Base-by-base conservation (phyloP, 805 yeast species). In the Limtongozyma cylindracea region DNA sequence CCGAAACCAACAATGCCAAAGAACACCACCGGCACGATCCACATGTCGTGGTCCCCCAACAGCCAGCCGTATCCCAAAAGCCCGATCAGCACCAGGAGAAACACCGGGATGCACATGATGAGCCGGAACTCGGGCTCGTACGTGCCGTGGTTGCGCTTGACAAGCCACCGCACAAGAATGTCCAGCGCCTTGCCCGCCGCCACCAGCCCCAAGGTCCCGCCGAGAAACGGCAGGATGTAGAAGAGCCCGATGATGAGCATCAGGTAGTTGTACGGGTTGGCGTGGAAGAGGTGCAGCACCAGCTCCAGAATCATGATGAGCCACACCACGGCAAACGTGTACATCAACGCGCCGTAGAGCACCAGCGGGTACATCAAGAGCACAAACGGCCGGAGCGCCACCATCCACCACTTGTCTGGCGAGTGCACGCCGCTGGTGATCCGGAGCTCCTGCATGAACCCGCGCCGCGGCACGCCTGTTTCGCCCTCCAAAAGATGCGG, bases 51-150 rank as follows among this genome's bases (percentile, higher is more conserved):
- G 4, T 37, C 46, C 12, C 46, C 37, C 0, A 63, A 37, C 3
- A 68, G 46, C 71, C 72, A 64, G 4, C 73, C 73, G 33, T 57
- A 65, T 4, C 71, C 73, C 50, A 65, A 55, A 20, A 63, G 41
- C 3, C 72, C 73, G 19, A 59, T 43, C 3, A 58, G 25, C 8
- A 59, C 27, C 25, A 51, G 37, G 11, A 61, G 54, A 1, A 48
- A 38, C 8, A 48, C 35, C 2, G 68, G 68, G 9, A 57, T 17
- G 11, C 61, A 38, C 68, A 63, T 58, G 12, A 62, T 27, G 17
- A 63, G 41, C 16, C 72, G 45, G 34, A 57, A 62, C 35, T 65
- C 73, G 3, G 73, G 72, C 39, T 65, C 73, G 37, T 64, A 65
- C 5, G 57, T 36, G 2, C 72, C 72, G 12, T 45, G 33, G 28